phyloP scores from a whole-genome alignment of 2,329 filamentous ascomycete genomes.

The Pestalotiopsis sp. region DNA sequence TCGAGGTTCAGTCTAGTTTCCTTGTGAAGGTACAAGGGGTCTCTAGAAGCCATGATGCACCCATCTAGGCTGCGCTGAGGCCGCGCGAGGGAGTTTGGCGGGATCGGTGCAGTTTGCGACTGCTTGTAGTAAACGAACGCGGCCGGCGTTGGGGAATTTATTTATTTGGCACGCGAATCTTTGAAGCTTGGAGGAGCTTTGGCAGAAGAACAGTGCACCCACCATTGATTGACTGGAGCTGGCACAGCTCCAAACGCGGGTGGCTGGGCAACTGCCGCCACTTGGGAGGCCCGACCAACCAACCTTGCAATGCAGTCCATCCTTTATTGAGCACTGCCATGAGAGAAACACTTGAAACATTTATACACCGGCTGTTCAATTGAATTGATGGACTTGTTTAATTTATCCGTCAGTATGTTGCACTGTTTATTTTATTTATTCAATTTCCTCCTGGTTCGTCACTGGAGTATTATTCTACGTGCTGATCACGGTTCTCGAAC shows the following conservation, averaged over 20 bases:
- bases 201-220: neutral
- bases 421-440: no score
- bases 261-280: neutral
- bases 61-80: constrained; percentile 51
- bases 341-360: no score
- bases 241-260: neutral
- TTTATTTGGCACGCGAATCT: constrained; percentile 13
- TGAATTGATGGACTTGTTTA: no score
- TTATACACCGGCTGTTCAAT: no score
- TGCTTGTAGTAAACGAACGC: neutral
- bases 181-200: constrained; percentile 7
- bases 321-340: neutral
- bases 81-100: constrained; percentile 7
- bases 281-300: neutral
- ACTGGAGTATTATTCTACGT: no score
- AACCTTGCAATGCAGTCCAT: neutral
- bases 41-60: constrained; percentile 67
- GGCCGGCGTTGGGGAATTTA: neutral
- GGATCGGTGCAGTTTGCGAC: neutral
- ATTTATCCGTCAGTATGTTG: no score
- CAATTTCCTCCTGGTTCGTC: no score
- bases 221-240: neutral
- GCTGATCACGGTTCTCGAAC: no score
- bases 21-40: constrained; percentile 74
- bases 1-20: constrained; percentile 86